Base-by-base conservation (phyloP, 2,329 filamentous ascomycete species). In the Cladosporium sp. region DNA sequence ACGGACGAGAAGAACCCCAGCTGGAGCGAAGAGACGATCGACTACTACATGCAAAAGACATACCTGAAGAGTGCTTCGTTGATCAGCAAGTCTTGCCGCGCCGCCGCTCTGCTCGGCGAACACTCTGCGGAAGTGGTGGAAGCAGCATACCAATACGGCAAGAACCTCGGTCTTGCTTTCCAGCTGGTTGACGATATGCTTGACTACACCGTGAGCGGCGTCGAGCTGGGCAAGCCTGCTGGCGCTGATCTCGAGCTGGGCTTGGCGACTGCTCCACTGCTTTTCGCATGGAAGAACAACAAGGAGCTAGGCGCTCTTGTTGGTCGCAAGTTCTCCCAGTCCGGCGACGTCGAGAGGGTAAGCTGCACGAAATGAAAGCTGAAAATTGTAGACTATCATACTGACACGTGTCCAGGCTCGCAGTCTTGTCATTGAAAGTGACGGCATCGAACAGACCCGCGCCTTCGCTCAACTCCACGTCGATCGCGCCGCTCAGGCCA, bases 101-200 rank as follows among this genome's bases (percentile, higher is more conserved):
- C 93, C 0, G 85, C 94, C 2, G 93, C 94, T 2, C 78, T 99
- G 45, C 80, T 99, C 17, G 92, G 94, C 28, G 86, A 90, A 13
- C 84, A 87, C 34, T 83, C 91, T 34, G 80, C 82, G 0, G 82
- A 87, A 60, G 91, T 94, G 1, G 90, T 97, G 2, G 92, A 99
- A 64, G 89, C 91, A 9, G 90, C 93, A 1, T 99, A 99, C 71
- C 75, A 83, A 15, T 99, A 97, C 69, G 94, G 94, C 53, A 91
- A 91, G 75, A 97, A 99, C 67, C 74, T 99, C 47, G 94, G 94
- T 1, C 76, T 99, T 56, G 94, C 94, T 1, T 99, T 99, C 77
- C 94, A 99, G 79, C 82, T 99, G 9, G 93, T 99, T 15, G 94
- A 99, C 71, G 94, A 99, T 71, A 90, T 99, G 88, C 80, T 99